Conservation (phyloP, 805 yeast species). For the Dipodascus albidus region DNA sequence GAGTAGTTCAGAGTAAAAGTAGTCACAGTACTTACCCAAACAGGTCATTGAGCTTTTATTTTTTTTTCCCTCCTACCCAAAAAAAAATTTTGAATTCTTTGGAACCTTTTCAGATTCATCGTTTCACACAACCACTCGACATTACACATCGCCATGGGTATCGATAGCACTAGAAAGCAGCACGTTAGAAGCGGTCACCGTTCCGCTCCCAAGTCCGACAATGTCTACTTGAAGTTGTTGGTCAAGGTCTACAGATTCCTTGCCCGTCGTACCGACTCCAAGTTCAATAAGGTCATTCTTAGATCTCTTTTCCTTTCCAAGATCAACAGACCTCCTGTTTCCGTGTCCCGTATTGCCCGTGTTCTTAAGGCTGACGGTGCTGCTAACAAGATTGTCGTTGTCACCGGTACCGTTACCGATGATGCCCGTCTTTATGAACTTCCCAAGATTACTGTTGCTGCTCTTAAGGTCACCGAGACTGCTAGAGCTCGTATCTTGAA, state of each 20-base stretch:
- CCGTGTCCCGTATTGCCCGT: constrained; percentile 81
- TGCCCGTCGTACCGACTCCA: constrained; percentile 98
- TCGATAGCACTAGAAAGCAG: constrained; percentile 93
- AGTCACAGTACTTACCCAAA: neutral
- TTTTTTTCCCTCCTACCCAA: neutral
- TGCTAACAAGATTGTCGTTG: constrained; percentile 85
- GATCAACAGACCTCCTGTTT: constrained; percentile 99
- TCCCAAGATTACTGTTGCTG: constrained; percentile 98
- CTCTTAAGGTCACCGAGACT: constrained; percentile 97
- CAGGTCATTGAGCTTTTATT: neutral
- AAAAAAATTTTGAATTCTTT: neutral
- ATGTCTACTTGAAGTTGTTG: constrained; percentile 95
- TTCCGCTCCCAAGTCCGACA: constrained; percentile 98
- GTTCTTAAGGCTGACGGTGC: constrained; percentile 77
- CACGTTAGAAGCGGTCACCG: constrained; percentile 95
- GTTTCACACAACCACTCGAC: constrained; percentile 3
- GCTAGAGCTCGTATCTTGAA: constrained; percentile 95
- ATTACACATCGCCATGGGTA: constrained; percentile 56
- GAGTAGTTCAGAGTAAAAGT: neutral
- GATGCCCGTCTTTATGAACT: constrained; percentile 87
- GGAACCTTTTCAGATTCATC: neutral
- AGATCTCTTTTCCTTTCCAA: constrained; percentile 92
- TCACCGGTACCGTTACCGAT: constrained; percentile 98
- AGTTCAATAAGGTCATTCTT: constrained; percentile 97
- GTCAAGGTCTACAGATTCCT: constrained; percentile 98